phyloP scores from a whole-genome alignment of 371 early-diverging fungal species.

The Mucor irregularis region DNA sequence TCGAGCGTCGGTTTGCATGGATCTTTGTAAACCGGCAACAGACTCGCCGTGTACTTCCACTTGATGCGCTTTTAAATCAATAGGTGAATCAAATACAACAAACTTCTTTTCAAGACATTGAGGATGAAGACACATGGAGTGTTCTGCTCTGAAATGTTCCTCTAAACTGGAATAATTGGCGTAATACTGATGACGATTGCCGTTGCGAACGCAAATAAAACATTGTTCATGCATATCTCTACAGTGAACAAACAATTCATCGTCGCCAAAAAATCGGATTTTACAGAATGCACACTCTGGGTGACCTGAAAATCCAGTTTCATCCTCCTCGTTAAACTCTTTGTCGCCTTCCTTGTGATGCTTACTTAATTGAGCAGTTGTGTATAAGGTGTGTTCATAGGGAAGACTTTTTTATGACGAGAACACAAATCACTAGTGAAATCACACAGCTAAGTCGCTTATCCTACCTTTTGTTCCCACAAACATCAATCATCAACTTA shows the following conservation, averaged over 20 bases:
- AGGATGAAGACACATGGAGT: conserved; percentile 78
- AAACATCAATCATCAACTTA: conserved; percentile 27
- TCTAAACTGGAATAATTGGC: conserved; percentile 79
- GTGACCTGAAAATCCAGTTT: conserved; percentile 90
- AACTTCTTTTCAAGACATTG: conserved; percentile 93
- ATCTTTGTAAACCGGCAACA: conserved; percentile 30
- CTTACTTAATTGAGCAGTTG: conserved; percentile 60
- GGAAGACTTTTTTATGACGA: conserved; percentile 86
- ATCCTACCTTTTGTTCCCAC: background rate
- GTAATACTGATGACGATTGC: conserved; percentile 85
- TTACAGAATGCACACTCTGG: conserved; percentile 91
- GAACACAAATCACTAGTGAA: conserved; percentile 79
- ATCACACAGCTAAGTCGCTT: background rate
- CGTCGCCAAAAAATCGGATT: conserved; percentile 79
- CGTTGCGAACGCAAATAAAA: conserved; percentile 77
- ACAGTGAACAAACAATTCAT: conserved; percentile 93
- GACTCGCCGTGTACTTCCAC: conserved; percentile 56
- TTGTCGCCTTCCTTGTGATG: conserved; percentile 74
- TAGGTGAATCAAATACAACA: conserved; percentile 90
- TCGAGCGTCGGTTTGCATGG: conserved; percentile 44
- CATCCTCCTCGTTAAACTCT: conserved; percentile 56
- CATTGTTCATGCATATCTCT: conserved; percentile 94
- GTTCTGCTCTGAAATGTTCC: conserved; percentile 82
- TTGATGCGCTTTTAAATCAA: conserved; percentile 89
- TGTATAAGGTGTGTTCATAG: conserved; percentile 85